phyloP scores from a whole-genome alignment of 495 filamentous ascomycete species.

The Pyronema domesticum region DNA sequence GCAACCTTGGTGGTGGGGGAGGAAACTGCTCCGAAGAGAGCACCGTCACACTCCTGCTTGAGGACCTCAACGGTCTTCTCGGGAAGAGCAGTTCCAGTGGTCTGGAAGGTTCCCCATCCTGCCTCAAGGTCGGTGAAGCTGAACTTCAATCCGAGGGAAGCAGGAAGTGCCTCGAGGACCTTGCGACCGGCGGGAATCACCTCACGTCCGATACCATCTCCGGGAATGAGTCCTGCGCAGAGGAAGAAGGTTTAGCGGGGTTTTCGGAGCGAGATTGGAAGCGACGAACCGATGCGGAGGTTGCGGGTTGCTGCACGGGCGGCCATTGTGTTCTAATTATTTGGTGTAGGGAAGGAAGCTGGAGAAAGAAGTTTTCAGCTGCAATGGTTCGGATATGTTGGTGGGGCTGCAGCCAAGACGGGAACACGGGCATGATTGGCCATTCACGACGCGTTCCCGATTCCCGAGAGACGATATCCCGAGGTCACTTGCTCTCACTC shows the following conservation, averaged over 20 bases:
- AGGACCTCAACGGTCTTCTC: constrained; percentile 75
- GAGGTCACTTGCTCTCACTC: no score
- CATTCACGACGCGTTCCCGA: no score
- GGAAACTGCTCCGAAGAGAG: constrained; percentile 81
- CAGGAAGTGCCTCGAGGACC: constrained; percentile 74
- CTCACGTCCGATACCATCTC: constrained; percentile 95
- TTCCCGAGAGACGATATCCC: no score
- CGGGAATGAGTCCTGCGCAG: constrained; percentile 70
- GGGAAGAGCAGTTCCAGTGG: constrained; percentile 70
- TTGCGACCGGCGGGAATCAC: constrained; percentile 90
- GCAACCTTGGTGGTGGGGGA: constrained; percentile 75
- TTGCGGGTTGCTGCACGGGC: constrained; percentile 31
- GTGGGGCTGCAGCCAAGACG: constrained; percentile 1
- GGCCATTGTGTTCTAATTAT: constrained; percentile 18
- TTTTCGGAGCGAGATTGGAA: neutral
- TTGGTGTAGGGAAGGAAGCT: constrained; percentile 1
- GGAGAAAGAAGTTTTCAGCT: constrained; percentile 1
- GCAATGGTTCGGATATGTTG: neutral
- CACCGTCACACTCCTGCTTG: constrained; percentile 80
- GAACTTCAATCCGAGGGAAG: constrained; percentile 73
- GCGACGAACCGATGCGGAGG: constrained; percentile 39
- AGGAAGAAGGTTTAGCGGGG: neutral
- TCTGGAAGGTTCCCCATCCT: constrained; percentile 81
- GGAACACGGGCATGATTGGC: neutral
- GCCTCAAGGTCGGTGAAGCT: constrained; percentile 82